Percentiles rank a stretch among this genome's conserved stretches.
Evolutionary conservation across 2,329 filamentous ascomycete genomes (phyloP).

Genomic region (Fusarium ambrosium): DNA sequence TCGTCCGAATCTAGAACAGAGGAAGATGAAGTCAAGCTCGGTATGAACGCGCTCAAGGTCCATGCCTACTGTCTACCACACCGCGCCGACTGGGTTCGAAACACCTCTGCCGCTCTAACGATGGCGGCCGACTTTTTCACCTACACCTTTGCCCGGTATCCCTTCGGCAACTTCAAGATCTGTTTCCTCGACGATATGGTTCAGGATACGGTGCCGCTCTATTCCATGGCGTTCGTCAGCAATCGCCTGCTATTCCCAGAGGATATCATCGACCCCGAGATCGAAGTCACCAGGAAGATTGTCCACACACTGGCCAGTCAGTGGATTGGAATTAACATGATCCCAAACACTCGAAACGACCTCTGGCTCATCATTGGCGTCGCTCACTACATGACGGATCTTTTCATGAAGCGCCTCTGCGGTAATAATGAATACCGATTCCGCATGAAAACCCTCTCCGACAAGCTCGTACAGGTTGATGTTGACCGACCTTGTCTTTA

Average conservation of each 20-base stretch:
- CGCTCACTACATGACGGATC: slow-evolving; percentile 94
- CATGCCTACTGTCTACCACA: slow-evolving; percentile 93
- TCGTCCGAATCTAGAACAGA: slow-evolving; percentile 87
- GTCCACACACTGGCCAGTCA: slow-evolving; percentile 90
- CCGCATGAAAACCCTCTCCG: slow-evolving; percentile 86
- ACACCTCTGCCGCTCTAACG: slow-evolving; percentile 88
- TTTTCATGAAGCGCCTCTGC: slow-evolving; percentile 90
- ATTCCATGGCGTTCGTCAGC: slow-evolving; percentile 89
- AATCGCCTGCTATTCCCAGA: slow-evolving; percentile 87
- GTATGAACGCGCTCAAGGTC: slow-evolving; percentile 87
- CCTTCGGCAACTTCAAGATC: slow-evolving; percentile 91
- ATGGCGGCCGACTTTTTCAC: slow-evolving; percentile 93
- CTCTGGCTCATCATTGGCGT: slow-evolving; percentile 92
- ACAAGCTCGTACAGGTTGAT: slow-evolving; percentile 85
- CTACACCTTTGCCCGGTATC: slow-evolving; percentile 89
- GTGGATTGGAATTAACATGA: slow-evolving; percentile 94
- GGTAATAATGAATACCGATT: slow-evolving; percentile 97
- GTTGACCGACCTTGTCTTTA: slow-evolving; percentile 85
- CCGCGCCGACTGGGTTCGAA: slow-evolving; percentile 83
- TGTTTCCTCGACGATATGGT: slow-evolving; percentile 94
- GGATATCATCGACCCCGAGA: slow-evolving; percentile 86
- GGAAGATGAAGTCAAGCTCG: slow-evolving; percentile 91
- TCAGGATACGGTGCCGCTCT: slow-evolving; percentile 80
- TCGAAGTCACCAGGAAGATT: slow-evolving; percentile 83
- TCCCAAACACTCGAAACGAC: slow-evolving; percentile 84